phyloP scores from a whole-genome alignment of 306 rosid species.

The Vigna unguiculata region DNA sequence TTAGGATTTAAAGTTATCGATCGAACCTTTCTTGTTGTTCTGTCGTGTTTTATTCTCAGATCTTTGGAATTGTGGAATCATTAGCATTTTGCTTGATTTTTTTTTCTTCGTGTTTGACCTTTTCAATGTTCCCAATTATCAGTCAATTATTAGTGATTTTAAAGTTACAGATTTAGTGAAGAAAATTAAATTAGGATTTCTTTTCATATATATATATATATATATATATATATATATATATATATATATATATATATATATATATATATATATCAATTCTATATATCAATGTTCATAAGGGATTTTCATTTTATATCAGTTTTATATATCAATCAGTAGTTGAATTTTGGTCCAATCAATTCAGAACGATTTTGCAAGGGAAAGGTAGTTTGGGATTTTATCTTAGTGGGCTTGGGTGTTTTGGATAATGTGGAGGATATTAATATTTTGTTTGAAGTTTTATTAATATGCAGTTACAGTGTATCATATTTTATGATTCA shows the following conservation, averaged over 20 bases:
- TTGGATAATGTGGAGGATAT: slow-evolving; percentile 37
- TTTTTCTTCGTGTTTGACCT: slow-evolving; percentile 4
- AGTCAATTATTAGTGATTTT: too few relatives aligned
- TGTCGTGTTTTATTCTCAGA: slow-evolving; percentile 5
- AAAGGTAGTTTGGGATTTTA: too few relatives aligned
- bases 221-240: too few relatives aligned
- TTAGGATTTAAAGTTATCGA: slow-evolving; percentile 28
- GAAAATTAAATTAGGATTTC: neutral
- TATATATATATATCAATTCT: too few relatives aligned
- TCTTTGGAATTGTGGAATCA: slow-evolving; percentile 7
- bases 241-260: too few relatives aligned
- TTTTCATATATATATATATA: too few relatives aligned
- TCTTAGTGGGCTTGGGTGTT: slow-evolving; percentile 39
- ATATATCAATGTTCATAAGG: too few relatives aligned
- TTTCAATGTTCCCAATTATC: neutral
- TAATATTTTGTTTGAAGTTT: slow-evolving; percentile 34
- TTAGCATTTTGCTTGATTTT: neutral
- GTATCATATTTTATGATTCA: slow-evolving; percentile 40
- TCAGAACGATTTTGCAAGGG: too few relatives aligned
- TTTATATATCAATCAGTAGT: too few relatives aligned
- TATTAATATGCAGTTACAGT: slow-evolving; percentile 5
- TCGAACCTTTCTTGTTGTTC: slow-evolving; percentile 28
- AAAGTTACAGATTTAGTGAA: neutral
- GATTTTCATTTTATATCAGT: too few relatives aligned
- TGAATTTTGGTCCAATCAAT: too few relatives aligned